Base-by-base conservation (phyloP, 2,329 filamentous ascomycete species). In the Paecilomyces sp. region DNA sequence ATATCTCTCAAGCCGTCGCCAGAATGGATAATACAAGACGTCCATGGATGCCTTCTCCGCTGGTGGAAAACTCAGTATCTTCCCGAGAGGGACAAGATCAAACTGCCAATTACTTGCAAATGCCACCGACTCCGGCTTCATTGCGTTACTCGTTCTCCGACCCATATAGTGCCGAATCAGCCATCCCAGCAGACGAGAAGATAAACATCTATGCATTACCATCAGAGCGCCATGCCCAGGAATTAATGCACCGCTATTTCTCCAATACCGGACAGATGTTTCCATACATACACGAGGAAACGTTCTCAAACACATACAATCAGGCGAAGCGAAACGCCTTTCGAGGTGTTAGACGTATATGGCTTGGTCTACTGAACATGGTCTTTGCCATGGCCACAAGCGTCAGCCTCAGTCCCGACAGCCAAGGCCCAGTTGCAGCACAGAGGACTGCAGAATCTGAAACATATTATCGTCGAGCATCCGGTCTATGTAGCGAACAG, bases 321-420 rank as follows among this genome's bases (percentile, higher is more conserved):
- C 66, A 72, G 54, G 65, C 74, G 34, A 64, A 66, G 22, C 62
- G 57, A 12, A 68, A 64, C 3, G 65, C 69, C 15, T 70, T 77
- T 47, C 70, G 65, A 0, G 72, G 68, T 2, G 74, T 77, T 0
- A 71, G 79, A 0, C 73, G 76, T n/a, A 78, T 80, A 0, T 83
- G 81, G 81, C 72, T 83, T 0, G 79, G 78, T 0, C 63, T 82
- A 2, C 64, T 83, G 0, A 83, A 83, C 55, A 79, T 82, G 59
- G 74, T 83, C 0, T 69, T 83, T 1, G 79, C 81, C 1, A 77
- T 83, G 70, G 76, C 79, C 0, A 75, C 71, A 11, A 77, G 72
- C n/a, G 72, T 74, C 0, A 70, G 65, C 8, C 64, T 68, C 8
- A 67, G 69, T 34, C 63, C 59, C 1, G 66, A 28, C 2, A 28